phyloP scores from a whole-genome alignment of 768 basidiomycete species.

The Termitomyces sp. region DNA sequence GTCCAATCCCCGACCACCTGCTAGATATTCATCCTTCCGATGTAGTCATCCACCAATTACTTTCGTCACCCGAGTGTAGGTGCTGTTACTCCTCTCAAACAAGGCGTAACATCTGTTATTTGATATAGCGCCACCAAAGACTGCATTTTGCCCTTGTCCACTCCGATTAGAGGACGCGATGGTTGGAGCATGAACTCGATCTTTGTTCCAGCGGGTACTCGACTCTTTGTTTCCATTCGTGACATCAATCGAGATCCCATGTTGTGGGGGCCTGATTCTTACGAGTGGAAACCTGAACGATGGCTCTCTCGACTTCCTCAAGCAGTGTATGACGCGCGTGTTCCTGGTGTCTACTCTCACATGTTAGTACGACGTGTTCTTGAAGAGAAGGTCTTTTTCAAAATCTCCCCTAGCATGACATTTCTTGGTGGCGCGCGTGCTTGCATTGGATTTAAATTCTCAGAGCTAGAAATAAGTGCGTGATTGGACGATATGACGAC shows the following conservation, averaged over 20 bases:
- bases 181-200: slow-evolving; percentile 34
- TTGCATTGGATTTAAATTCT: slow-evolving; percentile 54
- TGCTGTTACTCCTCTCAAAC: not conserved
- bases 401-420: slow-evolving; percentile 30
- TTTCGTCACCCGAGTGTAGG: slow-evolving; percentile 14
- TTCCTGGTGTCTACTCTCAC: slow-evolving; percentile 43
- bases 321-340: slow-evolving; percentile 28
- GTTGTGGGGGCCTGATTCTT: slow-evolving; percentile 44
- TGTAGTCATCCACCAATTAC: slow-evolving; percentile 15
- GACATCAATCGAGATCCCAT: slow-evolving; percentile 34
- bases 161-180: slow-evolving; percentile 31
- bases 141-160: slow-evolving; percentile 36
- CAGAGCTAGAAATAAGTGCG: slow-evolving; percentile 50
- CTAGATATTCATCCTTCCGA: not conserved
- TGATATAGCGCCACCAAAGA: slow-evolving; percentile 30
- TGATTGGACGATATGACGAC: not conserved
- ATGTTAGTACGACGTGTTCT: slow-evolving; percentile 21
- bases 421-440: slow-evolving; percentile 39
- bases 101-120: not conserved
- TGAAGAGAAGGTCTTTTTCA: not conserved
- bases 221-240: slow-evolving; percentile 32
- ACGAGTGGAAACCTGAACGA: slow-evolving; percentile 50
- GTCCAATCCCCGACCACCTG: not conserved
- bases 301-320: slow-evolving; percentile 40
- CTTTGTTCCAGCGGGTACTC: slow-evolving; percentile 34